Conservation (phyloP, 805 yeast genomes). For the Helenozyma baotianmanensis region DNA sequence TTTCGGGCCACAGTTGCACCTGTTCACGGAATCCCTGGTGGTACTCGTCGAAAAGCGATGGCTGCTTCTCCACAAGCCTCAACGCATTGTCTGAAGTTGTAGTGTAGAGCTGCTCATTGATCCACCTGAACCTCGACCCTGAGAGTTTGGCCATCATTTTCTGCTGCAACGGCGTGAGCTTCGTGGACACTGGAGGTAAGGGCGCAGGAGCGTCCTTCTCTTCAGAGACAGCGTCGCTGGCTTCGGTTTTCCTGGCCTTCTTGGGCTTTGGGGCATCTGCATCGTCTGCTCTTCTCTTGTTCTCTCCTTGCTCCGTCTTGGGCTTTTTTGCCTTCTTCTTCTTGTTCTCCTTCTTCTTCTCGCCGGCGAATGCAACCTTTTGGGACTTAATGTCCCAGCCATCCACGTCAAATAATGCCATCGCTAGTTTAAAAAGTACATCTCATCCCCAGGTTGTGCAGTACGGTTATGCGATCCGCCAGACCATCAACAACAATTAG, state of each 20-base stretch:
- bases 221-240: background rate
- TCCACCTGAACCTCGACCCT: constrained; percentile 97
- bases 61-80: constrained; percentile 69
- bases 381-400: constrained; percentile 72
- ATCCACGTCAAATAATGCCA: constrained; percentile 74
- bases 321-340: constrained; percentile 18
- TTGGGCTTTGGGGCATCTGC: background rate
- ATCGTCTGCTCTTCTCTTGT: constrained; percentile 1
- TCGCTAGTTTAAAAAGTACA: constrained; percentile 17
- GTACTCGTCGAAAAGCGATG: constrained; percentile 86
- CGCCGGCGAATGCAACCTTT: constrained; percentile 45
- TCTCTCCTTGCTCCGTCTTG: constrained; percentile 5
- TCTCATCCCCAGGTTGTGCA: too few species aligned
- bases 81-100: constrained; percentile 75
- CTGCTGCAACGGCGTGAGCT: constrained; percentile 82
- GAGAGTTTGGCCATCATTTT: constrained; percentile 93
- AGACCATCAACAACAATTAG: too few species aligned
- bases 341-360: constrained; percentile 23
- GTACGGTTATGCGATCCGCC: too few species aligned
- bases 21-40: constrained; percentile 94
- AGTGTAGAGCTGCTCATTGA: constrained; percentile 94
- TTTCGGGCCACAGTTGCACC: constrained; percentile 97
- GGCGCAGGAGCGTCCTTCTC: constrained; percentile 12
- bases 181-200: constrained; percentile 22
- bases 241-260: background rate